These are phyloP conservation scores for Cornus controversa DNA, from an alignment of 148 eudicot species.

Conservation along the genomic window DNA sequence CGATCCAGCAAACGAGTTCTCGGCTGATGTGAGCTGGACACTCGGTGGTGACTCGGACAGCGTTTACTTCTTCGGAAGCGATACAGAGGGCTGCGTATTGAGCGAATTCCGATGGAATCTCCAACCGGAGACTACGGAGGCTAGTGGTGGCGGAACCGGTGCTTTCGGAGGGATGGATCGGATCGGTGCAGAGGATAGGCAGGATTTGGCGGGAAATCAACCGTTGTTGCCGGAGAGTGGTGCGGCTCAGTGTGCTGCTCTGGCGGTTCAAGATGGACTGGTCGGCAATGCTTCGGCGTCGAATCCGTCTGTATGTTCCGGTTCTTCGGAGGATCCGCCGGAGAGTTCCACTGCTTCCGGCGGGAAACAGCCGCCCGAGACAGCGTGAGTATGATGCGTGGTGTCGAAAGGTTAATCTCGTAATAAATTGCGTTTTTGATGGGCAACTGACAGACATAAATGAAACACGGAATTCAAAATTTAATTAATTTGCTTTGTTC, in stretches of 20 bases:
- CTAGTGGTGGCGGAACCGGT: not conserved
- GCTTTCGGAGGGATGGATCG: conserved; percentile 14
- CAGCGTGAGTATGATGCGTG: conserved; percentile 56
- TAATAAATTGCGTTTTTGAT: not conserved
- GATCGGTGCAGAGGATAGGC: not conserved
- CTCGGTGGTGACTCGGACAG: conserved; percentile 21
- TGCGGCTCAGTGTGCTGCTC: not conserved
- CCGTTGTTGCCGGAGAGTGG: not conserved
- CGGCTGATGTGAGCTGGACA: conserved; percentile 30
- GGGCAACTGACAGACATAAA: not conserved
- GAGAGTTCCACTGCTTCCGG: conserved; percentile 38
- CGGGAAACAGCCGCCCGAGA: conserved; percentile 28
- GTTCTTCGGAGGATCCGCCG: conserved; percentile 65
- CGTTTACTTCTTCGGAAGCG: conserved; percentile 28
- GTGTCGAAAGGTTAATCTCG: conserved; percentile 11
- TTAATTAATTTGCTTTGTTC: not conserved
- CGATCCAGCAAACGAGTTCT: conserved; percentile 21
- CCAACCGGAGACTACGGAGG: not conserved
- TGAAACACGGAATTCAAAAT: too few relatives aligned
- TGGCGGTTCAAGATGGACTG: not conserved
- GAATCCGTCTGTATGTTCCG: conserved; percentile 45
- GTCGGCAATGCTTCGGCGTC: conserved; percentile 11
- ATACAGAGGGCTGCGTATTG: conserved; percentile 29
- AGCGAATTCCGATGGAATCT: conserved; percentile 50
- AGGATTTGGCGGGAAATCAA: conserved; percentile 16